Conservation (phyloP, 345 rosid genomes). For the Eucalyptus erythrocorys region DNA sequence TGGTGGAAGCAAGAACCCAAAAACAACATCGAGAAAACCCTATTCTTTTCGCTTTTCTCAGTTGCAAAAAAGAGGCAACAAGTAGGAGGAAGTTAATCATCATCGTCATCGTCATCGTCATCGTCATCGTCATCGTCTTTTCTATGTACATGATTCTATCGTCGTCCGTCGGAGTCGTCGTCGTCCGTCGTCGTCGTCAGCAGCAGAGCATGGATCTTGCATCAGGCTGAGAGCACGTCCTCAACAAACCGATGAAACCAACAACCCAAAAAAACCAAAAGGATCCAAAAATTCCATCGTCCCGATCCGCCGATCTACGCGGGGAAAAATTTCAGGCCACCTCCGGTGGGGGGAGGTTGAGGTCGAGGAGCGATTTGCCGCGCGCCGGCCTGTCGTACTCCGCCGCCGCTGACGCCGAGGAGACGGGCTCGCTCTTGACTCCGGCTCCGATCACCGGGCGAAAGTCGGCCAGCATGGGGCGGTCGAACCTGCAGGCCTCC, state of each 20-base stretch:
- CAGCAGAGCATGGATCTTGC: neutral
- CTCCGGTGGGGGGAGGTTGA: slow-evolving; percentile 56
- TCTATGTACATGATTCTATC: neutral
- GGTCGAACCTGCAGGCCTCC: slow-evolving; percentile 14
- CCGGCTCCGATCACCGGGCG: neutral
- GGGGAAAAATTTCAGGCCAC: slow-evolving; percentile 26
- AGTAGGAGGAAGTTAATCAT: neutral
- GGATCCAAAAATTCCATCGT: neutral
- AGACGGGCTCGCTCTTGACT: slow-evolving; percentile 57
- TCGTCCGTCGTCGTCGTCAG: neutral
- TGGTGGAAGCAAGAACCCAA: neutral
- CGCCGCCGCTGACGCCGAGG: slow-evolving; percentile 49
- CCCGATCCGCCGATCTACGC: neutral
- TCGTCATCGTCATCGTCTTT: neutral
- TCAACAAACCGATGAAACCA: neutral
- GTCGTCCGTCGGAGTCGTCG: neutral
- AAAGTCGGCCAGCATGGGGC: neutral
- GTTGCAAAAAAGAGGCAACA: neutral
- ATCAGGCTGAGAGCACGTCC: neutral
- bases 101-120: neutral
- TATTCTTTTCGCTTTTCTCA: neutral
- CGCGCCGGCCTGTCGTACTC: slow-evolving; percentile 10
- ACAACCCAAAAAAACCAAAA: neutral
- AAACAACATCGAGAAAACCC: neutral
- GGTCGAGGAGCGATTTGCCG: slow-evolving; percentile 32